Evolutionary conservation across 805 yeast genomes (phyloP), one percentile per base, ranked within the genome.

Genomic region (Cyberlindnera subsufficiens): DNA sequence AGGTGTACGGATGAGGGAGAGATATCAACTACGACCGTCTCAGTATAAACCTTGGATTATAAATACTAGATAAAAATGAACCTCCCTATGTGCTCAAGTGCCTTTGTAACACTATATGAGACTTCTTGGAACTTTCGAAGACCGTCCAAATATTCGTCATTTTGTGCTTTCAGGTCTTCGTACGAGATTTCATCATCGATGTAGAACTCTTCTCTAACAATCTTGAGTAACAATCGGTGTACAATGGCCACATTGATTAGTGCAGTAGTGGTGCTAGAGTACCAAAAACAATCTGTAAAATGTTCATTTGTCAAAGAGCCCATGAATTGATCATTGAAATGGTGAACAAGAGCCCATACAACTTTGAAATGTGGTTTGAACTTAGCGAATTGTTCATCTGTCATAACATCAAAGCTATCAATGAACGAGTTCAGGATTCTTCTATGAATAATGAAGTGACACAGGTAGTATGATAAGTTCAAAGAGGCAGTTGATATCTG

Each of bases 221-320:
- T 40, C 35, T 50, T 56, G 7, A 51, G 39, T 20, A 54, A 7
- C 19, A 58, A 38, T 9, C 47, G 49, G 8, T 46, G 33, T 6
- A 52, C 44, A 22, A 50, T 50, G 2, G 59, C 59, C 27, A 54
- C 48, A 31, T 53, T 50, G 10, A 55, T 52, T 16, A 58, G 53
- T 1, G 45, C 52, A 11, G 34, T 42, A 3, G 45, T 31, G 5
- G 49, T 45, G 30, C 17, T 45, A 7, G 43, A 29, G 25, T 44
- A 46, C 38, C 42, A 45, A 35, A 47, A 43, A 10, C 46, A 38
- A 37, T 45, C 38, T 16, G 42, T 43, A 39, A 58, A 46, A 37
- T 55, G 58, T 18, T 45, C 51, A 3, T 42, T 42, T 10, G 50
- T 52, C 14, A 58, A 39, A 14, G 40, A 47, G 19, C 43, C 34